Evolutionary conservation across 179 eudicot genomes (phyloP).

Genomic region (Patellifolia procumbens): DNA sequence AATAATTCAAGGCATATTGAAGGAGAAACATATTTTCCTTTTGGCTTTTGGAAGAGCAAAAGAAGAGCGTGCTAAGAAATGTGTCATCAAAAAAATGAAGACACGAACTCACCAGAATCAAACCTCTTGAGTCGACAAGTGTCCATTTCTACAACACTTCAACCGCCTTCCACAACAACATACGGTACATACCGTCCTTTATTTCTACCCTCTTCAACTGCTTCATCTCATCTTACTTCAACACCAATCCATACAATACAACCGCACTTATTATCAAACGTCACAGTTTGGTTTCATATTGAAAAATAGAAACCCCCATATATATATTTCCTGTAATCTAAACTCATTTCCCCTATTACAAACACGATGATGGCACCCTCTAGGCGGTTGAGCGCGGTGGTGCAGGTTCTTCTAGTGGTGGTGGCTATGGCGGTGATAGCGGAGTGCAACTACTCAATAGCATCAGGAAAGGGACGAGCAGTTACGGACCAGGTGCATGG

Average conservation of each 20-base stretch:
- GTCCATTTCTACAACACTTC: not conserved
- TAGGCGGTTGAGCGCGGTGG: not conserved
- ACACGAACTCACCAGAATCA: not conserved
- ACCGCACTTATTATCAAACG: too few relatives aligned
- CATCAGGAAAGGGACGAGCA: not conserved
- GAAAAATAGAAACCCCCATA: not conserved
- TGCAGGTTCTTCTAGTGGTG: not conserved
- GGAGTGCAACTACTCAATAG: not conserved
- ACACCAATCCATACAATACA: too few relatives aligned
- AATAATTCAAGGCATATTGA: too few relatives aligned
- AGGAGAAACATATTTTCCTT: too few relatives aligned
- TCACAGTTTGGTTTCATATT: too few relatives aligned
- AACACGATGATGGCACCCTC: not conserved
- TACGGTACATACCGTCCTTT: not conserved
- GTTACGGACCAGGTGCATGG: not conserved
- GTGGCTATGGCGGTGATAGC: not conserved
- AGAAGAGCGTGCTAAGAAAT: too few relatives aligned
- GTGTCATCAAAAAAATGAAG: not conserved
- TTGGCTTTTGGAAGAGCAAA: too few relatives aligned
- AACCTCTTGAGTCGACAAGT: not conserved
- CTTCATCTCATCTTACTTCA: not conserved
- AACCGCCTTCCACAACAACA: too few relatives aligned
- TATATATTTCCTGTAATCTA: too few relatives aligned
- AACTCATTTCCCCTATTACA: too few relatives aligned
- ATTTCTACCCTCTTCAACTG: not conserved